phyloP scores from a whole-genome alignment of 768 basidiomycete genomes.

The Xerocomellus chrysenteron region DNA sequence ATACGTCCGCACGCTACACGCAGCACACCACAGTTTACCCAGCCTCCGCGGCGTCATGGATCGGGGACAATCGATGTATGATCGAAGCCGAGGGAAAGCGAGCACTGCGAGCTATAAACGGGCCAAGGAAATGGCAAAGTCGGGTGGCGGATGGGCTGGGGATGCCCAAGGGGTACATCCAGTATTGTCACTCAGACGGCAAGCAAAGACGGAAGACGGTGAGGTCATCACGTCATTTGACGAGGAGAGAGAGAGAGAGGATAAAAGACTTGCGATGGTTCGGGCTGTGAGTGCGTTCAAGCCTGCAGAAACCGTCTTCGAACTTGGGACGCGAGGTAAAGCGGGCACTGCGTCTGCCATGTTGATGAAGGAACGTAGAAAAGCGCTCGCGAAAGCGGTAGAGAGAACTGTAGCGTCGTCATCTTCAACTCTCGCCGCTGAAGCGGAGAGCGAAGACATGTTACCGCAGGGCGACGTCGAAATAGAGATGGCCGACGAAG shows the following conservation, averaged over 20 bases:
- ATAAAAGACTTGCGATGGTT: conserved; percentile 64
- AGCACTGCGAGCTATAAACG: conserved; percentile 81
- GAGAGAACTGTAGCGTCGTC: conserved; percentile 41
- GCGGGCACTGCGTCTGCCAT: conserved; percentile 54
- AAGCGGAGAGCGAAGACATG: conserved; percentile 35
- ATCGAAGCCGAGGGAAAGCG: conserved; percentile 90
- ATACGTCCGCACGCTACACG: conserved; percentile 66
- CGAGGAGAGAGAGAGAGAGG: conserved; percentile 37
- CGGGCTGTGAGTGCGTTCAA: conserved; percentile 77
- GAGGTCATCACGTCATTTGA: conserved; percentile 11
- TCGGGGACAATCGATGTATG: conserved; percentile 91
- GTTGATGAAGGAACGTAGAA: conserved; percentile 87
- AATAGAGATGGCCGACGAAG: conserved; percentile 76
- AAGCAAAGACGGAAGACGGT: conserved; percentile 37
- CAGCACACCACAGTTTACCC: conserved; percentile 60
- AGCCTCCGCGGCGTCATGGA: conserved; percentile 78
- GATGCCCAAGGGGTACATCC: conserved; percentile 66
- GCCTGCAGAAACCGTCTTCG: conserved; percentile 89
- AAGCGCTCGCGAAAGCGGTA: conserved; percentile 66
- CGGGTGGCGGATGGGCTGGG: conserved; percentile 65
- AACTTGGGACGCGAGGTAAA: conserved; percentile 75
- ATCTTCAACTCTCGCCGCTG: conserved; percentile 33
- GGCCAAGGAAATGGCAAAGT: conserved; percentile 82
- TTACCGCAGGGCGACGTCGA: conserved; percentile 28
- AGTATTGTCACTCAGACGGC: conserved; percentile 46